Percentiles rank a stretch among this genome's conserved stretches.
phyloP scores from a whole-genome alignment of 2,329 filamentous ascomycete species.

The Acephala macrosclerotiorum region DNA sequence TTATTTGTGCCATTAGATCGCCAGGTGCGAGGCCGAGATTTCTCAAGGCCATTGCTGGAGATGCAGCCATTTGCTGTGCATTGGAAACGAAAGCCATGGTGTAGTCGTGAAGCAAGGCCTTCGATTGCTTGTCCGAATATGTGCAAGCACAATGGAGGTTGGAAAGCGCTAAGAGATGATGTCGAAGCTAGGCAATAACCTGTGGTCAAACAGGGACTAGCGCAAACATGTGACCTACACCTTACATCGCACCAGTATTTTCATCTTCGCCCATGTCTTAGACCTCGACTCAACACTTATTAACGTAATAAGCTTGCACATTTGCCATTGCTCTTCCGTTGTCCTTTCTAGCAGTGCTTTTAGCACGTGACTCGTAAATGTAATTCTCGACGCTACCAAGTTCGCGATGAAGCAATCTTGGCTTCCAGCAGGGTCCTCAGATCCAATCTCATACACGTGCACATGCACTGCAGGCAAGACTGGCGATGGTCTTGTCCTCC shows the following conservation, averaged over 20 bases:
- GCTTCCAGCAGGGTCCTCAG: constrained; percentile 37
- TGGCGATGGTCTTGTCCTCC: constrained; percentile 38
- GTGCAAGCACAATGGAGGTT: neutral
- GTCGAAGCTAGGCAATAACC: neutral
- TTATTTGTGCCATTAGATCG: constrained; percentile 9
- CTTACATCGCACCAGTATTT: neutral
- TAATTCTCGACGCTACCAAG: neutral
- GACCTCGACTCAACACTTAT: neutral
- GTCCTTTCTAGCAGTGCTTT: neutral
- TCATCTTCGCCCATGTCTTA: neutral
- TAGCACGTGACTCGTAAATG: neutral
- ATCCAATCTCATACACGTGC: constrained; percentile 43
- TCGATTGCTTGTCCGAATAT: neutral
- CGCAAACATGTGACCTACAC: neutral
- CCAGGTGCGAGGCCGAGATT: constrained; percentile 11
- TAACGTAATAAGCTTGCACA: too few relatives aligned
- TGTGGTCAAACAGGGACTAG: neutral
- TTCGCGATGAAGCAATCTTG: constrained; percentile 23
- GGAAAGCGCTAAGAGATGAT: neutral
- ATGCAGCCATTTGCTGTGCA: neutral
- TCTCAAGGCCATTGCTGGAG: neutral
- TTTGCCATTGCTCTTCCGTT: neutral
- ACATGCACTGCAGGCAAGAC: constrained; percentile 35
- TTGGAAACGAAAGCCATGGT: neutral
- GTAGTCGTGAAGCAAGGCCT: neutral